phyloP scores from a whole-genome alignment of 2,329 filamentous ascomycete species.

The Graphilbum fragrans region DNA sequence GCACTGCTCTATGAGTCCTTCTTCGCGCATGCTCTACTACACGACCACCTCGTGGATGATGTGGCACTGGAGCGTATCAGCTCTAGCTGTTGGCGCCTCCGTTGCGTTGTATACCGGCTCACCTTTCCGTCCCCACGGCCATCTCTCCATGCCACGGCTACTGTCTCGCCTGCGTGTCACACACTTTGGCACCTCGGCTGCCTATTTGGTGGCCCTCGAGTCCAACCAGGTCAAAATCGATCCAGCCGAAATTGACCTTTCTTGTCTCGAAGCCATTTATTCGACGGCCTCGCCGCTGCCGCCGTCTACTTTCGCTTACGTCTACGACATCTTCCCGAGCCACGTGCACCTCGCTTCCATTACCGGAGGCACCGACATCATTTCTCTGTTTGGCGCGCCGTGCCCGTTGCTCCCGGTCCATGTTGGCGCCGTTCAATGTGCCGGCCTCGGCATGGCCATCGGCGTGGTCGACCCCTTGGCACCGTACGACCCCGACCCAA shows the following conservation, averaged over 20 bases:
- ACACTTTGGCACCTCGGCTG: conserved; percentile 89
- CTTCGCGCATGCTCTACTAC: conserved; percentile 78
- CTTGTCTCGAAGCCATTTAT: conserved; percentile 70
- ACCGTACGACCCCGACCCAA: conserved; percentile 26
- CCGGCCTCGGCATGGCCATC: conserved; percentile 70
- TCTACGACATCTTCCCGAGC: conserved; percentile 71
- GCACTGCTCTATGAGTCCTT: conserved; percentile 66
- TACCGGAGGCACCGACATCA: conserved; percentile 92
- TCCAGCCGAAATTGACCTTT: conserved; percentile 44
- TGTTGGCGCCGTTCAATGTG: conserved; percentile 64
- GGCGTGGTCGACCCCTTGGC: conserved; percentile 43
- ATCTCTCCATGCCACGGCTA: conserved; percentile 71
- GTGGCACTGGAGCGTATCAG: conserved; percentile 95
- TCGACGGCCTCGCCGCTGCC: conserved; percentile 87
- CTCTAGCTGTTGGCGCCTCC: conserved; percentile 69
- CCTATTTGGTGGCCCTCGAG: conserved; percentile 85
- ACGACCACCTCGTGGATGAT: conserved; percentile 94
- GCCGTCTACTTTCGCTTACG: conserved; percentile 83
- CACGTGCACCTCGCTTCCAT: conserved; percentile 84
- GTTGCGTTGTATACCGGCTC: conserved; percentile 87
- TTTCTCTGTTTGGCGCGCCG: conserved; percentile 84
- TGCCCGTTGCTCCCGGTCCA: conserved; percentile 64
- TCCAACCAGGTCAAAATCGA: conserved; percentile 56
- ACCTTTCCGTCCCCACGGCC: conserved; percentile 68
- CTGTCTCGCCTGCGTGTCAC: conserved; percentile 74